A percentile compares a stretch with the other conserved stretches of the same genome.
Evolutionary conservation across 164 flowering plant genomes (phyloP).

Genomic region (Vitis amurensis): DNA sequence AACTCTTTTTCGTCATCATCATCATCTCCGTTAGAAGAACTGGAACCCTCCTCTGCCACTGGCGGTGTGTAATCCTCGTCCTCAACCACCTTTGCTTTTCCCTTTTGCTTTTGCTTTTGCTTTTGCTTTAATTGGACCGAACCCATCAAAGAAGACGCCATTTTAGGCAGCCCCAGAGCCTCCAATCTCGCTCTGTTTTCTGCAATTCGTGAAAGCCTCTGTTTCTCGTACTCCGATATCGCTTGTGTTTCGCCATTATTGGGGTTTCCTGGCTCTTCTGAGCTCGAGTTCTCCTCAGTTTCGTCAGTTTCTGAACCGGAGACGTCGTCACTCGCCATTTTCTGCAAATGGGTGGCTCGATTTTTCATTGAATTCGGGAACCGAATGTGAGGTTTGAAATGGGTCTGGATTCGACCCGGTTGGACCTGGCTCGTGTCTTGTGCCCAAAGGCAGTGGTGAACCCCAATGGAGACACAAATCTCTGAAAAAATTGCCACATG

Average conservation of each 20-base stretch:
- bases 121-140: conserved; percentile 22
- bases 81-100: conserved; percentile 30
- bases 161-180: conserved; percentile 58
- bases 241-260: conserved; percentile 2
- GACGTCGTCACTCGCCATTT: conserved; percentile 10
- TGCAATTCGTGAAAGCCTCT: conserved; percentile 54
- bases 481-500: too few species aligned
- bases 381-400: neutral
- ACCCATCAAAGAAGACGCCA: conserved; percentile 50
- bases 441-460: too few species aligned
- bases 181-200: conserved; percentile 71
- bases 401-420: neutral
- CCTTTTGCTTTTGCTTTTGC: conserved; percentile 22
- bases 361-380: neutral
- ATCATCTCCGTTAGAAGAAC: conserved; percentile 37
- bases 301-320: conserved; percentile 33
- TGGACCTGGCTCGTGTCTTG: too few species aligned
- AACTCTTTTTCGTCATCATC: conserved; percentile 31
- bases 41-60: conserved; percentile 28
- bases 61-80: conserved; percentile 62
- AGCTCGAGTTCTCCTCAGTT: conserved; percentile 16
- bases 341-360: neutral
- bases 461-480: too few species aligned
- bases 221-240: conserved; percentile 68
- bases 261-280: conserved; percentile 22